Conservation (phyloP, 2,329 filamentous ascomycete genomes). For the Chaetomium olivaceum region DNA sequence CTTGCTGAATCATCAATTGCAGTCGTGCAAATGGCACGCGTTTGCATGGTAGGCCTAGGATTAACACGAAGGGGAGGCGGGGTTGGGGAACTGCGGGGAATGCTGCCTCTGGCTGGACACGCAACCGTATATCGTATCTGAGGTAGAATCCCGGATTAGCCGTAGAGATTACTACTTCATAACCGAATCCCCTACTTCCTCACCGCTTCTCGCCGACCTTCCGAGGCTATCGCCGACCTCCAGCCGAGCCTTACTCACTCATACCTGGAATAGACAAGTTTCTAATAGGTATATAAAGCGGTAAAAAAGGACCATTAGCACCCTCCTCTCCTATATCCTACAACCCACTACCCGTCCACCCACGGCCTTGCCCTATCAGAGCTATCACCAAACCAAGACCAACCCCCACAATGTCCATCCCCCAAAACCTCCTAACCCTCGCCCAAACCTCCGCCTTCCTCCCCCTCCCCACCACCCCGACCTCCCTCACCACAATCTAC, state of each 20-base stretch:
- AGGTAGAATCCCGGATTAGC: neutral
- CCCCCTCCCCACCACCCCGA: conserved; percentile 43
- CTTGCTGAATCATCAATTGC: no score
- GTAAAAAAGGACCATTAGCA: no score
- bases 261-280: neutral
- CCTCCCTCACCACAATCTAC: conserved; percentile 36
- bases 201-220: neutral
- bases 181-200: neutral
- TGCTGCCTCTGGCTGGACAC: neutral
- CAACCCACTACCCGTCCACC: neutral
- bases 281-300: neutral
- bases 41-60: neutral
- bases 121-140: neutral
- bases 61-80: conserved; percentile 5
- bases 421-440: conserved; percentile 42
- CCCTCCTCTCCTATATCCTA: neutral
- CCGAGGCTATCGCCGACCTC: neutral
- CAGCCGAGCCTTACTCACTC: neutral
- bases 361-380: neutral
- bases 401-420: conserved; percentile 33
- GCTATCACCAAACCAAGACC: neutral
- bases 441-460: conserved; percentile 44
- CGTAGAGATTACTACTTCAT: neutral
- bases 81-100: neutral
- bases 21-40: no score